These are phyloP conservation scores for Lipomyces mesembrius DNA, from an alignment of 805 yeast species.

Conservation along the genomic window DNA sequence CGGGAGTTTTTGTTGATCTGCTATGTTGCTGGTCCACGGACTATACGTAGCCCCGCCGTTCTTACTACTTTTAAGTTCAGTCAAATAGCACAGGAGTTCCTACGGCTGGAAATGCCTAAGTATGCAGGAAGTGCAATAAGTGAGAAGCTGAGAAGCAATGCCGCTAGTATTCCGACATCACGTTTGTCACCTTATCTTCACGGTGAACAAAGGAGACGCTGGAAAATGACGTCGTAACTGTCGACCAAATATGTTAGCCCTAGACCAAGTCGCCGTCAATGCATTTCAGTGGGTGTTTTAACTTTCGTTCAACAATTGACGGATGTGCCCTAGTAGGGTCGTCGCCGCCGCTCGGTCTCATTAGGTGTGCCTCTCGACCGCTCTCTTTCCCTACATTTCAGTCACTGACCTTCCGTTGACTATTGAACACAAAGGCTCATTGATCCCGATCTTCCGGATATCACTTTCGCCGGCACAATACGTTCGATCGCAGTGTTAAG, in stretches of 20 bases:
- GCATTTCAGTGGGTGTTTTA: not conserved
- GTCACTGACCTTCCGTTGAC: not conserved
- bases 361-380: not conserved
- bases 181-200: not conserved
- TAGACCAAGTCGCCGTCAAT: not conserved
- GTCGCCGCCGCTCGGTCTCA: not conserved
- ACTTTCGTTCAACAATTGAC: not conserved
- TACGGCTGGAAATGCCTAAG: no score
- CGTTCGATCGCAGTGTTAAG: not conserved
- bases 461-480: not conserved
- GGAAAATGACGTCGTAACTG: not conserved
- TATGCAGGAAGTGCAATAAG: no score
- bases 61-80: no score
- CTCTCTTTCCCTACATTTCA: not conserved
- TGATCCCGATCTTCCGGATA: not conserved
- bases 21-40: no score
- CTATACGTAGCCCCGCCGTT: no score
- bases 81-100: no score
- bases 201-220: not conserved
- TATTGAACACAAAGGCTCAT: not conserved
- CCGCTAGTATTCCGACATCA: not conserved
- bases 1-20: no score
- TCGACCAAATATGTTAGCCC: not conserved
- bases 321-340: not conserved
- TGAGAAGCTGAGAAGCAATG: no score